A percentile compares a stretch with the other conserved stretches of the same genome.
Evolutionary conservation across 2,329 filamentous ascomycete genomes (phyloP).

Genomic region (Ophiostoma montium): DNA sequence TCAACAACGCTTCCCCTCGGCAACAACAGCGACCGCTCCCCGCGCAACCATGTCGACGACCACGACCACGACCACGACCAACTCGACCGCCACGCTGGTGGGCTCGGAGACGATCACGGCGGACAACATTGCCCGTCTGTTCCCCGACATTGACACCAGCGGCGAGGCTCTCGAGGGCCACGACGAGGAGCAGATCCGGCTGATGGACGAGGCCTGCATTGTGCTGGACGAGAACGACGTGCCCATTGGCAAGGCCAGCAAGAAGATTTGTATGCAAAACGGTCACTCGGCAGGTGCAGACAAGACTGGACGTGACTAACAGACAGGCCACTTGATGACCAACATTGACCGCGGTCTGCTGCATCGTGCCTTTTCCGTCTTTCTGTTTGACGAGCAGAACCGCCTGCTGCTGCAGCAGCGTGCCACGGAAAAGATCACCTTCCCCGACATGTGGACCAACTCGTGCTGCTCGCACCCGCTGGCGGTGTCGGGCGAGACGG

Average conservation of each 20-base stretch:
- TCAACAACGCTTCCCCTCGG: background rate
- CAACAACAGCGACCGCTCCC: too few relatives aligned
- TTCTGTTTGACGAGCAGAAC: conserved; percentile 91
- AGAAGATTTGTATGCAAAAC: conserved; percentile 70
- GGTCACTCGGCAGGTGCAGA: too few relatives aligned
- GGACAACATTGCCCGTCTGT: conserved; percentile 72
- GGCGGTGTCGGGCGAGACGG: conserved; percentile 81
- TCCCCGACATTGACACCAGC: conserved; percentile 65
- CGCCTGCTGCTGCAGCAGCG: conserved; percentile 90
- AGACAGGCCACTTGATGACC: conserved; percentile 84
- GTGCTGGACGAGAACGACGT: conserved; percentile 84
- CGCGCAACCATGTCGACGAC: conserved; percentile 11
- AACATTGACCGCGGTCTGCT: conserved; percentile 95
- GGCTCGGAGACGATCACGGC: conserved; percentile 56
- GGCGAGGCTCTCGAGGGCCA: conserved; percentile 73
- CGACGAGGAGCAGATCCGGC: conserved; percentile 90
- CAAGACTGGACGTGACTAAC: background rate
- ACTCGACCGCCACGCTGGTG: conserved; percentile 25
- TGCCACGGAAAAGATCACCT: conserved; percentile 93
- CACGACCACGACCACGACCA: conserved; percentile 23
- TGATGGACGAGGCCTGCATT: conserved; percentile 99
- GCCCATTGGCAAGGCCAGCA: conserved; percentile 91
- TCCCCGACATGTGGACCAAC: conserved; percentile 99
- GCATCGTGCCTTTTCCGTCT: conserved; percentile 94
- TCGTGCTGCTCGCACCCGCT: conserved; percentile 98